phyloP scores from a whole-genome alignment of 352 stramenopile genomes.

The Globisporangium uncinulatum region DNA sequence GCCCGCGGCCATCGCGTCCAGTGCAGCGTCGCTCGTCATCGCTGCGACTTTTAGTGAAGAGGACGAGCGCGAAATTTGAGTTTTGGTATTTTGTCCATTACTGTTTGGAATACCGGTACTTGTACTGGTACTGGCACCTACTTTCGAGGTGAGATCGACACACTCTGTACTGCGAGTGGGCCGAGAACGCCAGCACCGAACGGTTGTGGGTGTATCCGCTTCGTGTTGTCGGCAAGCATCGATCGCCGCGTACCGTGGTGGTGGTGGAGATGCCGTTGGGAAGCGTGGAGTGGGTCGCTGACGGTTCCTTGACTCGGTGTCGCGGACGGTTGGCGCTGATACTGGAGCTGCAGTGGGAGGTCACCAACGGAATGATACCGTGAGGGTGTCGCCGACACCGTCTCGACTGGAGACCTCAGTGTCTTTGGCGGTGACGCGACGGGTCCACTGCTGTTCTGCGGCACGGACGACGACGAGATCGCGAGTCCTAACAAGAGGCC shows the following conservation, averaged over 20 bases:
- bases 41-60: too few species aligned
- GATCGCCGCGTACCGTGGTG: slow-evolving; percentile 1
- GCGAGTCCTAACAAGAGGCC: slow-evolving; percentile 1
- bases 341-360: background rate
- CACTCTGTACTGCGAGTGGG: slow-evolving; percentile 4
- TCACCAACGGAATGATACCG: background rate
- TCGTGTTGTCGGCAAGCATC: slow-evolving; percentile 2
- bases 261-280: background rate
- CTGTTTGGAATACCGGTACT: too few species aligned
- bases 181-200: background rate
- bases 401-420: background rate
- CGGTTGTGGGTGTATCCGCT: slow-evolving; percentile 6
- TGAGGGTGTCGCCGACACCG: background rate
- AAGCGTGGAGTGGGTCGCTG: background rate
- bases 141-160: slow-evolving; percentile 7
- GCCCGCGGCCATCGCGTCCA: slow-evolving; percentile 8
- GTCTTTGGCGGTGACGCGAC: background rate
- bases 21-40: background rate
- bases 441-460: background rate
- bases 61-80: too few species aligned
- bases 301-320: background rate
- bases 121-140: background rate
- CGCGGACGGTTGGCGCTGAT: background rate
- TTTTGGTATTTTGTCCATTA: too few species aligned
- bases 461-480: slow-evolving; percentile 2